Evolutionary conservation across 2,329 filamentous ascomycete genomes (phyloP), one percentile per base, ranked within the genome.

Genomic region (Exophiala viscosa): DNA sequence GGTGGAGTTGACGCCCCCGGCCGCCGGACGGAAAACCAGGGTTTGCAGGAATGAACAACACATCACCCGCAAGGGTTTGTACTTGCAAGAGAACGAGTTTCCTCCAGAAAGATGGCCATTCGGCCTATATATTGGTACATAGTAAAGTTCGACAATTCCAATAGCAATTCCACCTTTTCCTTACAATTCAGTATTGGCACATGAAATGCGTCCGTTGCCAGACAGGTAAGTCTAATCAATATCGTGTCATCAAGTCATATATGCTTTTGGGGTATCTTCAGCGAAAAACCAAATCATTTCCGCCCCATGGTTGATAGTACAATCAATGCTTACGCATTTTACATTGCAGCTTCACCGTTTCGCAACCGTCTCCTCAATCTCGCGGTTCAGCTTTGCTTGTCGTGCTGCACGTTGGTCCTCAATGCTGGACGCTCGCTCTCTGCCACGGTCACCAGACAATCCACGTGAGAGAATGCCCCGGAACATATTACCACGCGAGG

Each of bases 201-300:
- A 54, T 44, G 35, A 48, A 57, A 43, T 55, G 23, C 50, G 57
- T 60, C 58, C 48, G 55, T 60, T 55, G 58, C 58, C 58, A 57
- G 58, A 60, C 58, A 50, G 39, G 50, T 38, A 36, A 49, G 38
- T 60, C 58, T 60, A 57, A 41, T 50, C 33, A 49, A 38, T 42
- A 23, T 42, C 17, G 31, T 52, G 50, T 58, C 58, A 57, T 60
- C 51, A 48, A 49, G 53, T 60, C 58, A 58, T 60, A 45, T 59
- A 50, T 52, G 54, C 50, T 56, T 58, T 59, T 55, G 34, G 54
- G 58, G 58, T 58, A 58, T 60, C 55, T 54, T 32, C 49, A 46
- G 34, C 9, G 28, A 55, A 59, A 56, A 41, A 40, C 57, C 57
- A 57, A 60, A 49, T 48, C 54, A 45, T 52, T 42, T 55, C 36